Evolutionary conservation across 1,284 basidiomycete genomes (phyloP), one percentile per base, ranked within the genome.

Genomic region (Serendipita sp.): DNA sequence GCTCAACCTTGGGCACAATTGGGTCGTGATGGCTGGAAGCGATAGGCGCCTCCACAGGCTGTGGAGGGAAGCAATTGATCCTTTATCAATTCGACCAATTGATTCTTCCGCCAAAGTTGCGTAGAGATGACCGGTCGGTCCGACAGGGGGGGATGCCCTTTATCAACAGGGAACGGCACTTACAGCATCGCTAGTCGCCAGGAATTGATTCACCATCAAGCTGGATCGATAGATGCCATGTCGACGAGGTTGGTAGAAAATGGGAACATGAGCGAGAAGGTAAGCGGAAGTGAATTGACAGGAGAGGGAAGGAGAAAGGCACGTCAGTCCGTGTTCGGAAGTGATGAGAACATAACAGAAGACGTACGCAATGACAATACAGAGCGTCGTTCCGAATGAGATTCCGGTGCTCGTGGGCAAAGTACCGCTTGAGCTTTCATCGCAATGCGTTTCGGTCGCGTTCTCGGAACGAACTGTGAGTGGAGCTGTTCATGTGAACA

Each of bases 141-240:
- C 38, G 38, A 41, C 13, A 13, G 13, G 38, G 38, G 35, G 38
- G 38, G 38, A 41, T 41, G 38, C 38, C 38, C 38, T 41, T 41
- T 5, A 41, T 41, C 38, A 41, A 41, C 13, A 13, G 38, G 38
- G 34, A 50, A 62, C 61, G 58, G 13, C 49, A 75, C 85, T 67
- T 69, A 90, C 88, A 62, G 86, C 81, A 73, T 90, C 87, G 17
- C 87, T 90, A 12, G 88, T 90, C 4, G 87, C 87, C 10, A 90
- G 81, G 71, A 90, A 90, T 64, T 58, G 53, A 58, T 58, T 58
- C 1, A 58, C 53, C 53, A 58, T 58, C 53, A 58, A 58, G 6
- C 53, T 58, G 29, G n/a, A n/a, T 10, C n/a, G n/a, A 8, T 17
- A 6, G n/a, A 49, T 17, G 45, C 1, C 45, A 49, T 15, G 44